A percentile compares a stretch with the other conserved stretches of the same genome.
These are phyloP conservation scores for Reticulascus tulasneorum DNA, from an alignment of 2,329 filamentous ascomycete species.

Conservation along the genomic window DNA sequence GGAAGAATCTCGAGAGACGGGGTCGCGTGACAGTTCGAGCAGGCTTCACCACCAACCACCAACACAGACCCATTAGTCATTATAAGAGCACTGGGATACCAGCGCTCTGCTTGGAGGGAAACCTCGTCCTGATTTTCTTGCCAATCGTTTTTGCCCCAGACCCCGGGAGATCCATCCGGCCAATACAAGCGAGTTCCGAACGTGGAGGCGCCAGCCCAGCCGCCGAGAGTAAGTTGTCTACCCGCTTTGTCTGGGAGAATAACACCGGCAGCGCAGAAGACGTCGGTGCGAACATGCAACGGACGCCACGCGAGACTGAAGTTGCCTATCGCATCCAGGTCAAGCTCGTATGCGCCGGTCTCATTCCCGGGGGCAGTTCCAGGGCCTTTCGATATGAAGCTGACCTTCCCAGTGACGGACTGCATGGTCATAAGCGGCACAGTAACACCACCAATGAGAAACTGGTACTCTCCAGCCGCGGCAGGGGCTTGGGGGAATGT, in stretches of 20 bases:
- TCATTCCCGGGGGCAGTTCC: no score
- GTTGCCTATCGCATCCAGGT: no score
- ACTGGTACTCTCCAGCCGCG: constrained; percentile 51
- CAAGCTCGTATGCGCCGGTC: constrained; percentile 63
- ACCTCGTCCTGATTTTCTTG: constrained; percentile 53
- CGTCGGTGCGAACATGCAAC: constrained; percentile 61
- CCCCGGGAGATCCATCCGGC: constrained; percentile 54
- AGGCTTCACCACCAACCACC: constrained; percentile 59
- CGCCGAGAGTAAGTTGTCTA: constrained; percentile 60
- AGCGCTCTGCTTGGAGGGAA: constrained; percentile 53
- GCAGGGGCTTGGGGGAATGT: constrained; percentile 44
- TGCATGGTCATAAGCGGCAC: constrained; percentile 57
- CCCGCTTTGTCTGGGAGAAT: constrained; percentile 61
- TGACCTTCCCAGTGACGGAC: constrained; percentile 55
- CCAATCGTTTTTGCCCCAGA: constrained; percentile 57
- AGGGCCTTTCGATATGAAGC: no score
- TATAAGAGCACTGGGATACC: constrained; percentile 60
- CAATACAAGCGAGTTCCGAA: constrained; percentile 58
- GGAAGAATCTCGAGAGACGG: constrained; percentile 61
- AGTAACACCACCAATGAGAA: constrained; percentile 55
- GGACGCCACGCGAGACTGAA: constrained; percentile 53
- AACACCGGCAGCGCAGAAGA: constrained; percentile 62
- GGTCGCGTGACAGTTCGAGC: constrained; percentile 55
- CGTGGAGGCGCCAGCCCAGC: constrained; percentile 60
- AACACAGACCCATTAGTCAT: constrained; percentile 63